Base-by-base conservation (phyloP, 2,329 filamentous ascomycete species). In the Ascochyta lentis region DNA sequence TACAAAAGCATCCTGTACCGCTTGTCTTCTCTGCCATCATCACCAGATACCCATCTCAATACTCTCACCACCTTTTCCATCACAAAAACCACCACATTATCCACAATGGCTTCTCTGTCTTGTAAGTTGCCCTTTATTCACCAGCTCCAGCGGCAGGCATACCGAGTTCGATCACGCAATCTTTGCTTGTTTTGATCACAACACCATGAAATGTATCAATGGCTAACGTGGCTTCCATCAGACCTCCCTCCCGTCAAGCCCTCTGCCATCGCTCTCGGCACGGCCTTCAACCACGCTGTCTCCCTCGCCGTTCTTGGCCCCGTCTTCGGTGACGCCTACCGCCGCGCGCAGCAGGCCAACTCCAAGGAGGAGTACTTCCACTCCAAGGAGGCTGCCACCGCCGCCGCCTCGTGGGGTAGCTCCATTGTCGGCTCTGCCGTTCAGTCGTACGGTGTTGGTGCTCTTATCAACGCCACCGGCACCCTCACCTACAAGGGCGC, bases 401-500 rank as follows among this genome's bases (percentile, higher is more conserved):
- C 93, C 64, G 93, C 91, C 63, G 86, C 92, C 58, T 90, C 92
- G 65, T 96, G 91, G 89, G 92, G 93, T 76, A 94, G 90, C 64
- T 95, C 92, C 37, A 85, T 98, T 60, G 82, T 92, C 74, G 95
- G 95, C 76, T 95, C 92, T 54, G 92, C 89, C 57, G 80, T 97
- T 58, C 92, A 96, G 83, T 86, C 89, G 60, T 96, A 96, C 74
- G 92, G 92, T 75, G 89, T 96, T 61, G 92, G 89, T 67, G 92
- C 92, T 60, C 82, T 96, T 49, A 76, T 78, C 84, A 98, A 98
- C 78, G 92, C 93, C 65, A 98, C 94, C 38, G 93, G 92, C 65
- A 97, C 94, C 50, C 84, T 98, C 63, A 92, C 86, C 81, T 98
- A 98, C 84, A 98, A 96, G 86, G 95, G 95, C 68, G 92, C 95